These are phyloP conservation scores for Aureobasidium melanogenum DNA, from an alignment of 2,329 filamentous ascomycete species.

Conservation along the genomic window DNA sequence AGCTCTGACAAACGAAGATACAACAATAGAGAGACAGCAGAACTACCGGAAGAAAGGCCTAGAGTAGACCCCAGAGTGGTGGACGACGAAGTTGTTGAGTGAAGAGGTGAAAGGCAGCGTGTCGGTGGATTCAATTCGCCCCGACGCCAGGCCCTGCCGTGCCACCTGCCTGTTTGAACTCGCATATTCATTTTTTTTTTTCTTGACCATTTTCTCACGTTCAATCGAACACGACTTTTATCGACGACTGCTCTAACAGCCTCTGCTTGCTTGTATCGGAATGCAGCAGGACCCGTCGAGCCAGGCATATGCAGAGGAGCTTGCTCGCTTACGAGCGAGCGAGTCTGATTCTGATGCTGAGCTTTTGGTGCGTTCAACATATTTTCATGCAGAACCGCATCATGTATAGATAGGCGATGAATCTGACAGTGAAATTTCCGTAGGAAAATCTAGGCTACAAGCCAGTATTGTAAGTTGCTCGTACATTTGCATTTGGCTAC, in stretches of 20 bases:
- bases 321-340: constrained; percentile 2
- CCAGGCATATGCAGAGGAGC: constrained; percentile 2
- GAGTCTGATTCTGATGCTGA: constrained; percentile 6
- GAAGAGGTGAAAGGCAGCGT: background rate
- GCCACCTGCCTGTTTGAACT: background rate
- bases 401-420: background rate
- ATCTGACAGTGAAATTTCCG: background rate
- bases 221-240: background rate
- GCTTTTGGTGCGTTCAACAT: background rate
- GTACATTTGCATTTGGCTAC: background rate
- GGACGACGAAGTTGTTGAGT: background rate
- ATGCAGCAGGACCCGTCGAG: constrained; percentile 5
- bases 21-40: background rate
- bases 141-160: background rate
- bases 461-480: background rate
- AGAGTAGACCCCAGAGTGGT: background rate
- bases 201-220: background rate
- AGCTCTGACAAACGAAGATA: background rate
- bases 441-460: constrained; percentile 5
- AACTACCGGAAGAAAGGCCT: background rate
- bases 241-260: background rate
- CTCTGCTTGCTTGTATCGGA: background rate
- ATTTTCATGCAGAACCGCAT: too few relatives aligned
- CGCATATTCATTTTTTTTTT: background rate
- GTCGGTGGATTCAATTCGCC: background rate